Evolutionary conservation across 2,329 filamentous ascomycete genomes (phyloP), one percentile per base, ranked within the genome.

Genomic region (Colletotrichum neosansevieriae): DNA sequence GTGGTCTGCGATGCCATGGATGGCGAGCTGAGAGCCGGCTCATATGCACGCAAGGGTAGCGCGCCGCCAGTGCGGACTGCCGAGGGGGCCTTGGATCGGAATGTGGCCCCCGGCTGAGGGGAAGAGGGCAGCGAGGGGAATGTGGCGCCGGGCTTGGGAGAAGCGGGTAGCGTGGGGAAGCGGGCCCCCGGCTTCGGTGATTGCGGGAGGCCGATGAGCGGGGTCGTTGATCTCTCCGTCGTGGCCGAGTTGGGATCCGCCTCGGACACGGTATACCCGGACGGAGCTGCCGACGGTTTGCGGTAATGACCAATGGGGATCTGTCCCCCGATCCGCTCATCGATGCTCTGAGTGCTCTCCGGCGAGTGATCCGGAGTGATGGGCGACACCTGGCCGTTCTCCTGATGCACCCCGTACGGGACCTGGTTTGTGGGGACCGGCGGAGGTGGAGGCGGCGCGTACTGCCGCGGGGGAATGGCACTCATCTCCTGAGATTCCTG

Each of bases 1-100:
- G 87, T 88, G 4, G 81, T 84, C 59, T 83, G 80, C 6, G 76
- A 71, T 38, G 79, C 77, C 6, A 82, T 81, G 4, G 79, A 81
- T 2, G 87, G 87, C 32, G 87, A 88, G 58, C 77, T 78, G 53
- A 88, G 70, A 1, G 85, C 75, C n/a, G 86, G 83, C 74, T 91
- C 88, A 71, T 89, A 91, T 6, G 88, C 87, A 69, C 88, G 86
- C 59, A 91, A 80, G 0, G 89, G 89, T 44, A 91, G 80, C 1
- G 83, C 76, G 44, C 88, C 87, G 47, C 85, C 86, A 3, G 85
- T 84, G 59, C 87, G 85, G 36, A 89, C 82, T 0, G 87, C 87
- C 10, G 86, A 83, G 2, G 85, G 84, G n/a, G 82, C 78, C 64
- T 84, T 84, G 54, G 80, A 81, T 17, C 80, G 80, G 74, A 88